A percentile compares a stretch with the other conserved stretches of the same genome.
phyloP scores from a whole-genome alignment of 306 rosid genomes.

The Vigna trinervia region DNA sequence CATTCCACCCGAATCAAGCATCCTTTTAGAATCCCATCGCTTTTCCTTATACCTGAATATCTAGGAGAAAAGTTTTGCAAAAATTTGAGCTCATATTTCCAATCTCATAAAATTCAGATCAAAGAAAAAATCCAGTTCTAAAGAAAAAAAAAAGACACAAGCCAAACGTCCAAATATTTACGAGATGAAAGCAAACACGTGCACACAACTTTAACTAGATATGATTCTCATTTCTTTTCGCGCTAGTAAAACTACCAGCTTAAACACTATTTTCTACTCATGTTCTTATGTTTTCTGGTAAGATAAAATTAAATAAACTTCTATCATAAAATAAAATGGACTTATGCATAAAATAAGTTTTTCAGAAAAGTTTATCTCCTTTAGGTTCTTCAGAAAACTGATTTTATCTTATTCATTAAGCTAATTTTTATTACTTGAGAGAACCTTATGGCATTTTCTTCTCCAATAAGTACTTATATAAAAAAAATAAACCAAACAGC shows the following conservation, averaged over 20 bases:
- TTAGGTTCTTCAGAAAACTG: no score
- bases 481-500: no score
- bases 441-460: not conserved
- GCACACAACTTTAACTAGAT: not conserved
- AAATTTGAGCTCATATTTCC: conserved; percentile 40
- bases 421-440: not conserved
- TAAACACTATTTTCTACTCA: not conserved
- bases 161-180: not conserved
- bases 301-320: no score
- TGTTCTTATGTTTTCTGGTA: no score
- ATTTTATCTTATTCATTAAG: not conserved
- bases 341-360: not conserved
- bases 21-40: conserved; percentile 89
- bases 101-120: not conserved
- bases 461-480: not conserved
- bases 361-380: not conserved
- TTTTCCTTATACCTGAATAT: conserved; percentile 80
- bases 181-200: not conserved
- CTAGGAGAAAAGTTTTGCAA: conserved; percentile 50
- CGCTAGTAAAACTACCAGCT: conserved; percentile 18
- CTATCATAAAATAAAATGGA: not conserved
- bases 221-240: not conserved
- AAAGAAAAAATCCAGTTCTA: conserved; percentile 25
- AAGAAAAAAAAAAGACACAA: not conserved
- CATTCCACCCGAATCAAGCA: conserved; percentile 94